These are phyloP conservation scores for Phytophthora kernoviae DNA, from an alignment of 352 stramenopile species.

Conservation along the genomic window DNA sequence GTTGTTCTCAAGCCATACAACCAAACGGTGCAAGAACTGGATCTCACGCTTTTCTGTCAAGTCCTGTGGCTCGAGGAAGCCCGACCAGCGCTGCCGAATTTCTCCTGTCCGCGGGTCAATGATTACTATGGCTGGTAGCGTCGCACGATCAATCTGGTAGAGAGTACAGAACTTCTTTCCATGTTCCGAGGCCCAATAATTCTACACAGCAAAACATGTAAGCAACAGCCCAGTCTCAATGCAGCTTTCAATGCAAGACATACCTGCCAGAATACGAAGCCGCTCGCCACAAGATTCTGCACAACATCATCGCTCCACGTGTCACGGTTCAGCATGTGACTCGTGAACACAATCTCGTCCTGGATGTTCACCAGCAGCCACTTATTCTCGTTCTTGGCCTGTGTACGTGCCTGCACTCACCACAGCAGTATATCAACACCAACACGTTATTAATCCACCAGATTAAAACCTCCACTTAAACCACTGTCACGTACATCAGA, in stretches of 20 bases:
- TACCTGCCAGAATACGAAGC: constrained; percentile 96
- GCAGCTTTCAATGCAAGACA: background rate
- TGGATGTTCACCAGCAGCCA: constrained; percentile 96
- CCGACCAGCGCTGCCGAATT: constrained; percentile 68
- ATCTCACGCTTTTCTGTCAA: constrained; percentile 79
- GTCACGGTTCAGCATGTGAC: constrained; percentile 95
- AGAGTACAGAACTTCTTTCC: constrained; percentile 85
- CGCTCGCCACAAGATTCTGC: constrained; percentile 93
- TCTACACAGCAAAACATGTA: constrained; percentile 35
- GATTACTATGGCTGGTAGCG: constrained; percentile 73
- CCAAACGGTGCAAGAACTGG: background rate
- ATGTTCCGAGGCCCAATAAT: constrained; percentile 77
- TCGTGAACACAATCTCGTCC: constrained; percentile 93
- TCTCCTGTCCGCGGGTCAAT: constrained; percentile 80
- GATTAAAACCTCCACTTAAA: too few relatives aligned
- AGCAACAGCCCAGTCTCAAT: too few relatives aligned
- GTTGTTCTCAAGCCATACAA: too few relatives aligned
- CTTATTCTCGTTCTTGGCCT: constrained; percentile 87
- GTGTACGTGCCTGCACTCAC: constrained; percentile 49
- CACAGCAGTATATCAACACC: constrained; percentile 1
- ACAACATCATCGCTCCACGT: constrained; percentile 95
- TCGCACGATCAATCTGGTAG: constrained; percentile 77
- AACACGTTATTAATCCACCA: too few relatives aligned
- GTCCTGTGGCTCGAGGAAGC: constrained; percentile 69
- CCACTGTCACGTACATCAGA: constrained; percentile 50